Percentiles rank a stretch among this genome's conserved stretches.
Evolutionary conservation across 805 yeast species (phyloP).

Genomic region (Candida berthetii): DNA sequence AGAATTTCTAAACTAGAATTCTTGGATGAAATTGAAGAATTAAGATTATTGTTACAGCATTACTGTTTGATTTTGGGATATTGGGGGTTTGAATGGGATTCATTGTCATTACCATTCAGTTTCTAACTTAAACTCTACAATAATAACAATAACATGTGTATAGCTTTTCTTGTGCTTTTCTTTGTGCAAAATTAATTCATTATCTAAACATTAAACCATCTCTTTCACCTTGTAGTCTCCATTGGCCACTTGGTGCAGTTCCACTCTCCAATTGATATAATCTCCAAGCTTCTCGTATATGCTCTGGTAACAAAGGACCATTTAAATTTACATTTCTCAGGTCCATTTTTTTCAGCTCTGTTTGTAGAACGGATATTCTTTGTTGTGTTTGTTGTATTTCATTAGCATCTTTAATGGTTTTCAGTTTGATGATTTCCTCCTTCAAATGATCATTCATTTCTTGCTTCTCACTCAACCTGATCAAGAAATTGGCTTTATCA

Average conservation of each 20-base stretch:
- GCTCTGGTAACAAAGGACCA: conserved; percentile 74
- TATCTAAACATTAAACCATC: conserved; percentile 63
- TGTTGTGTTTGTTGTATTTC: conserved; percentile 13
- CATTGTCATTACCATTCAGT: conserved; percentile 11
- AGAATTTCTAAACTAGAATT: conserved; percentile 43
- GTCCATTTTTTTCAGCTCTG: conserved; percentile 19
- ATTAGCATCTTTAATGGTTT: conserved; percentile 24
- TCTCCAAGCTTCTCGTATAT: conserved; percentile 86
- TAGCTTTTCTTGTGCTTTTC: neutral
- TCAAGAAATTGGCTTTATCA: conserved; percentile 28
- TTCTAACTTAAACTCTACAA: neutral
- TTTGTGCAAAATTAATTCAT: conserved; percentile 21
- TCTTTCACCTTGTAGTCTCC: conserved; percentile 69
- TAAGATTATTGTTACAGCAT: conserved; percentile 43
- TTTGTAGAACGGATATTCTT: conserved; percentile 16
- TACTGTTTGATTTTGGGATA: conserved; percentile 35
- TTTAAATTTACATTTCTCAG: conserved; percentile 28
- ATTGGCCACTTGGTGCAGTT: conserved; percentile 52
- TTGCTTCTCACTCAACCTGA: conserved; percentile 36
- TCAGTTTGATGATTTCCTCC: conserved; percentile 31
- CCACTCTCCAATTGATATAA: conserved; percentile 62
- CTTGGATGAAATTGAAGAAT: conserved; percentile 56
- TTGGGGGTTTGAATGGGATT: conserved; percentile 15
- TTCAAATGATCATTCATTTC: conserved; percentile 24
- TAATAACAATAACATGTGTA: neutral